Evolutionary conservation across 805 yeast species (phyloP), one percentile per base, ranked within the genome.

Genomic region (Cyberlindnera galapagoensis): DNA sequence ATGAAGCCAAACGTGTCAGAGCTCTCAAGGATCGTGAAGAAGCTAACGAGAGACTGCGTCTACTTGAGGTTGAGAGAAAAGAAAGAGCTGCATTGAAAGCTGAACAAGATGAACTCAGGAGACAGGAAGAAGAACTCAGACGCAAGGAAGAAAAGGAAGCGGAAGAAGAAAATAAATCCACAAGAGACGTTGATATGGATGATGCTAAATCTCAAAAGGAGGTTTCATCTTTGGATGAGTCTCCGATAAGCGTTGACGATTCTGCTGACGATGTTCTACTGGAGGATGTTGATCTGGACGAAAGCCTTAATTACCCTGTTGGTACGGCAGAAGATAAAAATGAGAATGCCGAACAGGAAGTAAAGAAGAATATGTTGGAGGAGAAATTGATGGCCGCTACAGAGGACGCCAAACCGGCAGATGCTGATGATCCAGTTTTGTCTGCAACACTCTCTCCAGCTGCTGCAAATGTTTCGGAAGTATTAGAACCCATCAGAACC

Each of bases 1-100:
- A 38, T 3, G 51, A 44, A 19, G 41, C 34, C 19, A 37, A 35
- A 18, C 40, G 44, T n/a, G 16, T 28, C 6, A 36, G 35, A 4
- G 23, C 26, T 20, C 13, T 21, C 33, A 41, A 38, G 27, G 37
- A 30, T 6, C 38, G 40, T 22, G 43, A 39, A 14, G 38, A 38
- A 30, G 30, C 24, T 17, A 30, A 29, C n/a, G 31, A 33, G 17
- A 35, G 34, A 21, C 28, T 24, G 10, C 33, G 31, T n/a, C 33
- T 24, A 12, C 30, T 24, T 9, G 26, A 12, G 15, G 34, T 21
- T 2, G 25, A 32, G 9, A 33, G 24, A 10, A 36, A 30, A n/a
- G 15, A 22, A 8, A 21, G 22, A 10, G 40, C 27, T 22, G 29
- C 11, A 18, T 16, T 16, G 15, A 24, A 18, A 21, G 31, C 21